Conservation (phyloP, 768 basidiomycete genomes). For the Suillus weaverae region DNA sequence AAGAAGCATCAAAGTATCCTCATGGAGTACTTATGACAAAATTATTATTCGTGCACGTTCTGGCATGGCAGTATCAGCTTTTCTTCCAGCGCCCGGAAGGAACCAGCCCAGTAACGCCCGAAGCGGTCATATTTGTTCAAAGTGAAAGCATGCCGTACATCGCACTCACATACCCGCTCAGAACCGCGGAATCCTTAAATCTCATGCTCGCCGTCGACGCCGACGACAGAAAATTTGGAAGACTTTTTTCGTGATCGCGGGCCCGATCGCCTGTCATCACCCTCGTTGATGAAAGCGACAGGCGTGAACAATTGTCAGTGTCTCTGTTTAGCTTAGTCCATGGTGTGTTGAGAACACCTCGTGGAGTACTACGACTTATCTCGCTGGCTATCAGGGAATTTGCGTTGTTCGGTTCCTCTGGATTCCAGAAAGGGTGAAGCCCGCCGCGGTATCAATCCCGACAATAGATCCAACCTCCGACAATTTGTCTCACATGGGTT, state of each 20-base stretch:
- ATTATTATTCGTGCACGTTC: not conserved
- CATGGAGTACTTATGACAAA: not conserved
- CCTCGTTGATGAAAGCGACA: not conserved
- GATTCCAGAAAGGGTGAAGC: not conserved
- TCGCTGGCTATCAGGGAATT: not conserved
- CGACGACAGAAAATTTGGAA: not conserved
- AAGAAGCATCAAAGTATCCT: not conserved
- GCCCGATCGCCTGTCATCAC: not conserved
- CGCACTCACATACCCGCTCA: not conserved
- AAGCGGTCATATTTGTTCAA: not conserved
- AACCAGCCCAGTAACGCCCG: not conserved
- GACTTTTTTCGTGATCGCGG: not conserved
- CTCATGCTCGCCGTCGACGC: not conserved
- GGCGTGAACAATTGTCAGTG: not conserved
- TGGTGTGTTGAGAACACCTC: not conserved
- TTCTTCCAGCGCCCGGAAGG: not conserved
- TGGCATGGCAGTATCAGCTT: too few relatives aligned
- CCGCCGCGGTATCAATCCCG: not conserved
- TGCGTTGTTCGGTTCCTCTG: not conserved
- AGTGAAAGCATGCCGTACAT: not conserved
- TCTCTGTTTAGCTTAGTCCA: not conserved
- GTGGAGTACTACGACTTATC: not conserved
- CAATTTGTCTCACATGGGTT: not conserved
- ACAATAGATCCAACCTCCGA: not conserved
- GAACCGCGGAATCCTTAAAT: not conserved